Conservation (phyloP, 306 rosid species). For the Quercus rubra region DNA sequence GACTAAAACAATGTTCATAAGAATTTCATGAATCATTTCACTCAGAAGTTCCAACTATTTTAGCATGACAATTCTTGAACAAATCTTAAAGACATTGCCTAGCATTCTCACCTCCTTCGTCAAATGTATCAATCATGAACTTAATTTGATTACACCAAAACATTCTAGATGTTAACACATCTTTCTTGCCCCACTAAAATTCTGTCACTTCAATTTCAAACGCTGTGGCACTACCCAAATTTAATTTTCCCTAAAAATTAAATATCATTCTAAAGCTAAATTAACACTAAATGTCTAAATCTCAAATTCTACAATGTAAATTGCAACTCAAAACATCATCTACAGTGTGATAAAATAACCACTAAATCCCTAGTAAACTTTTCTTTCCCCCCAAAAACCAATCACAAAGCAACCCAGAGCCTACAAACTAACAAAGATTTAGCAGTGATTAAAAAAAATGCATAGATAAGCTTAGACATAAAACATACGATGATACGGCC, state of each 20-base stretch:
- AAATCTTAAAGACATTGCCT: not conserved
- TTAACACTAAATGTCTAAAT: not conserved
- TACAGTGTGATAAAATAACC: no score
- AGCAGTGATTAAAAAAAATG: not conserved
- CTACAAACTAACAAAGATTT: not conserved
- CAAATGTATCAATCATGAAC: not conserved
- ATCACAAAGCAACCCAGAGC: not conserved
- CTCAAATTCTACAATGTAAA: not conserved
- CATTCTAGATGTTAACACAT: not conserved
- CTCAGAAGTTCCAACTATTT: not conserved
- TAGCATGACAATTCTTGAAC: not conserved
- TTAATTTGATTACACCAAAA: not conserved
- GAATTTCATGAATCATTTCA: no score
- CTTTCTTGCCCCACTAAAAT: not conserved
- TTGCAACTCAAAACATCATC: not conserved
- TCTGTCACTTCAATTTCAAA: not conserved
- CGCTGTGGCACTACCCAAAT: not conserved
- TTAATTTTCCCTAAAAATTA: not conserved
- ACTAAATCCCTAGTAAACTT: not conserved
- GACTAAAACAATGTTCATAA: no score
- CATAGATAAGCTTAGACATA: not conserved
- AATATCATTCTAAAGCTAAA: not conserved
- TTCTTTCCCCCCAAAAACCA: not conserved
- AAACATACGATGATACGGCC: slow-evolving; percentile 80
- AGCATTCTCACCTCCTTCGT: not conserved